Evolutionary conservation across 2,329 filamentous ascomycete species (phyloP).

Genomic region (Didymella glomerata): DNA sequence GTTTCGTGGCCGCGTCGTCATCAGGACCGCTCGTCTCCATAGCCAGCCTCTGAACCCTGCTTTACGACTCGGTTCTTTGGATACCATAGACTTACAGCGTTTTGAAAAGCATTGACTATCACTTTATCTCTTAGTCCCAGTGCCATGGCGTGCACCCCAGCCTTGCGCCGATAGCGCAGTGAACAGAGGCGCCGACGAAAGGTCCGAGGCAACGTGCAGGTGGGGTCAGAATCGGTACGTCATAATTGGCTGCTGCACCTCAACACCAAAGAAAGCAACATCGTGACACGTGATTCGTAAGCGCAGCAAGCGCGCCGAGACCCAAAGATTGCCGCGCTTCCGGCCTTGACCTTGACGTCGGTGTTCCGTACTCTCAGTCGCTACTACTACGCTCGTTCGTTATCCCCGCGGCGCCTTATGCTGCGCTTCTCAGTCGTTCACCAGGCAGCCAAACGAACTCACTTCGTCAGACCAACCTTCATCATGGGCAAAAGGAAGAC

Average conservation of each 20-base stretch:
- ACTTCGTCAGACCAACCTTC: constrained; percentile 1
- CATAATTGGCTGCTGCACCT: constrained; percentile 13
- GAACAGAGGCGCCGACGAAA: constrained; percentile 9
- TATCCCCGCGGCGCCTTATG: not conserved
- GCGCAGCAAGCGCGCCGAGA: constrained; percentile 8
- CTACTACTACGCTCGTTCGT: not conserved
- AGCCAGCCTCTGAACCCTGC: constrained; percentile 17
- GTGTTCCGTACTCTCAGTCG: not conserved
- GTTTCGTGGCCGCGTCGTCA: constrained; percentile 12
- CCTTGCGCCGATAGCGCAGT: constrained; percentile 6
- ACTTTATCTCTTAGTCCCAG: not conserved
- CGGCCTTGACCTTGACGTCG: constrained; percentile 13
- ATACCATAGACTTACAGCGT: constrained; percentile 24
- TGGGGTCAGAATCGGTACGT: constrained; percentile 19
- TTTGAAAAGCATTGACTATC: constrained; percentile 22
- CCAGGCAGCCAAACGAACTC: not conserved
- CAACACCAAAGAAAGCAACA: constrained; percentile 19
- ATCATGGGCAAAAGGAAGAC: constrained; percentile 44
- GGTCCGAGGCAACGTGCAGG: constrained; percentile 19
- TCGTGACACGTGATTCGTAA: constrained; percentile 12
- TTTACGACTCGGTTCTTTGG: constrained; percentile 18
- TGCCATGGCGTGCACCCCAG: constrained; percentile 11
- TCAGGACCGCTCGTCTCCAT: constrained; percentile 13
- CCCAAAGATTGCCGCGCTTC: constrained; percentile 13
- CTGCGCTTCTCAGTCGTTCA: constrained; percentile 1